Conservation (phyloP, 2,329 filamentous ascomycete species). For the Colletotrichum sidae region DNA sequence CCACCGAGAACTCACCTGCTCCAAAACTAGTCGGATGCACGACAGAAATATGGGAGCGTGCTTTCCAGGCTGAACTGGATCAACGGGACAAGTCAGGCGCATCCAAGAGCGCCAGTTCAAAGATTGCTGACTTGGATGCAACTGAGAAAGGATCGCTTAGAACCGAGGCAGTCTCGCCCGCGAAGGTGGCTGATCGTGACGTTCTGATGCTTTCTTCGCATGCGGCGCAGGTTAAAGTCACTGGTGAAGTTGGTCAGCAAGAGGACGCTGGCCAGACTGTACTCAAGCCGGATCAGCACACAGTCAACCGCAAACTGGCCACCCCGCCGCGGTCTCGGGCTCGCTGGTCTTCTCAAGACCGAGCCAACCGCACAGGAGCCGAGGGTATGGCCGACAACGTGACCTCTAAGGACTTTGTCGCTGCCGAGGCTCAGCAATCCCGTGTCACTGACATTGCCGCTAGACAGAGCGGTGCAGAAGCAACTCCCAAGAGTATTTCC, state of each 20-base stretch:
- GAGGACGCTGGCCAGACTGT: no score
- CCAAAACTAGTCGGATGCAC: conserved; percentile 40
- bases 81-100: conserved; percentile 24
- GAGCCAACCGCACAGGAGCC: conserved; percentile 43
- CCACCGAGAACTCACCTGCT: conserved; percentile 15
- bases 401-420: conserved; percentile 46
- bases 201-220: no score
- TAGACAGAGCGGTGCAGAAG: conserved; percentile 19
- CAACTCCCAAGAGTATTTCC: conserved; percentile 43
- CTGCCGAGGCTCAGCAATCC: conserved; percentile 37
- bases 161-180: not conserved
- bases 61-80: conserved; percentile 41
- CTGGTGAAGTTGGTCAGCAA: no score
- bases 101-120: conserved; percentile 27
- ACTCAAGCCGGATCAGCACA: conserved; percentile 4
- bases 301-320: conserved; percentile 26
- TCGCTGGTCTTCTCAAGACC: conserved; percentile 47
- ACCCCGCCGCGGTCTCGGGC: conserved; percentile 48
- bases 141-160: conserved; percentile 30
- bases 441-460: conserved; percentile 44
- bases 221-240: no score
- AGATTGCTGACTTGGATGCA: not conserved
- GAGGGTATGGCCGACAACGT: conserved; percentile 42
- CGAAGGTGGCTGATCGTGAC: no score
- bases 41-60: conserved; percentile 44